Evolutionary conservation across 805 yeast genomes (phyloP).

Genomic region (Jamesozyma hellenica): DNA sequence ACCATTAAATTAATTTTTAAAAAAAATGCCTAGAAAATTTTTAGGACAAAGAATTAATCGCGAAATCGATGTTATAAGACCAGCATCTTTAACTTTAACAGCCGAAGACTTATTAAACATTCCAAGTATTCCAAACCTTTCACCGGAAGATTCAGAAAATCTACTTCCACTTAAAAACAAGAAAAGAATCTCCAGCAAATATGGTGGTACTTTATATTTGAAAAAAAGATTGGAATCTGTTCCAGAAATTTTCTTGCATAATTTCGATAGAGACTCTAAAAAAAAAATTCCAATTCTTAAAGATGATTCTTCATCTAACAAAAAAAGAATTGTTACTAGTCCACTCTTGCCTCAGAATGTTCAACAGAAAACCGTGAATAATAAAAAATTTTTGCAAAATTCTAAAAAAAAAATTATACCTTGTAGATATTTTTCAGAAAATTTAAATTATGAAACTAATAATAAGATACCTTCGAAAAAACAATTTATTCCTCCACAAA

Average conservation of each 20-base stretch:
- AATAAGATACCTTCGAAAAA: too few species aligned
- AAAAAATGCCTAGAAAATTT: conserved; percentile 25
- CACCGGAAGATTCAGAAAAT: conserved; percentile 2
- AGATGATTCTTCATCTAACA: background rate
- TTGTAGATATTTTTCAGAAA: background rate
- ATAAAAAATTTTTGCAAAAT: background rate
- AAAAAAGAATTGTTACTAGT: background rate
- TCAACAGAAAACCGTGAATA: background rate
- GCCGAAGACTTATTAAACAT: conserved; percentile 20
- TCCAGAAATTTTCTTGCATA: conserved; percentile 24
- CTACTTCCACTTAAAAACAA: background rate
- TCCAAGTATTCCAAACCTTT: conserved; percentile 12
- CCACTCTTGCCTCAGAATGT: background rate
- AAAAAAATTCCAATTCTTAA: background rate
- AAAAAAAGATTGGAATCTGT: conserved; percentile 25
- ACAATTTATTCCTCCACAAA: background rate
- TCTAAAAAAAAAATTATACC: background rate
- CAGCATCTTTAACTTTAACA: conserved; percentile 25
- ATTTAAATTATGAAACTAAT: background rate
- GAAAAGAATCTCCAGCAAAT: conserved; percentile 14
- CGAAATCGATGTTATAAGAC: conserved; percentile 22
- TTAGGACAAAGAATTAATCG: conserved; percentile 23
- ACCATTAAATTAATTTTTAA: too few species aligned
- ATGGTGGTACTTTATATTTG: conserved; percentile 23
- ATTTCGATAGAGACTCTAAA: conserved; percentile 8